Evolutionary conservation across 2,329 filamentous ascomycete genomes (phyloP).

Genomic region (Stachybotrys chlorohalonatus): DNA sequence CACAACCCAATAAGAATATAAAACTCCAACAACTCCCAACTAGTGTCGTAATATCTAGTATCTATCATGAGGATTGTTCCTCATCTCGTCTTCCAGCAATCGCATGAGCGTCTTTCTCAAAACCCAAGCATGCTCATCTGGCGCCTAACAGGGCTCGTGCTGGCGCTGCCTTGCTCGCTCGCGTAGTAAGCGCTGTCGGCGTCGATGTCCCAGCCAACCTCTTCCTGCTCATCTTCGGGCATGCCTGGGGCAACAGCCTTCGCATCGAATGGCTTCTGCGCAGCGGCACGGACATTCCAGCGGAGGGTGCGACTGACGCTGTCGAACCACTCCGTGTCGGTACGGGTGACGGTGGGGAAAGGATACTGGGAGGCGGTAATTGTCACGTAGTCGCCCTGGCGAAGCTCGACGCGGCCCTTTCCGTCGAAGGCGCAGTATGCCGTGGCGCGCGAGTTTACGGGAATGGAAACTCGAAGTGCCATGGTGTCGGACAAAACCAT

Average conservation of each 20-base stretch:
- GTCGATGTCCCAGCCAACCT: constrained; percentile 85
- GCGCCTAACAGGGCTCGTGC: constrained; percentile 58
- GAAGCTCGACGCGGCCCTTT: constrained; percentile 88
- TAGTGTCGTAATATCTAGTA: neutral
- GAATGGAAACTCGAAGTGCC: constrained; percentile 81
- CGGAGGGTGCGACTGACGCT: constrained; percentile 84
- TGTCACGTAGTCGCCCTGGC: constrained; percentile 89
- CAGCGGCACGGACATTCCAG: constrained; percentile 90
- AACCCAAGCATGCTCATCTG: constrained; percentile 64
- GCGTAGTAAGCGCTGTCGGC: constrained; percentile 67
- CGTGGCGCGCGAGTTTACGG: constrained; percentile 75
- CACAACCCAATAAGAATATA: neutral
- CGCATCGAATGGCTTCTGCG: constrained; percentile 79
- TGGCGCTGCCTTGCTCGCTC: constrained; percentile 63
- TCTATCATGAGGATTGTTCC: constrained; percentile 2
- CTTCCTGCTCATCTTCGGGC: constrained; percentile 39
- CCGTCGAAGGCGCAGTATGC: constrained; percentile 97
- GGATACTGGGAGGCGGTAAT: constrained; percentile 94
- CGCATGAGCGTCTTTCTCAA: constrained; percentile 6
- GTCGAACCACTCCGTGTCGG: constrained; percentile 91
- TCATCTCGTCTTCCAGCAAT: neutral
- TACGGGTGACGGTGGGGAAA: constrained; percentile 90
- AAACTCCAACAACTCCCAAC: neutral
- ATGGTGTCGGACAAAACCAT: constrained; percentile 97
- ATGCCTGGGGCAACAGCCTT: constrained; percentile 24